Conservation (phyloP, 2,329 filamentous ascomycete species). For the Penicillium sp. region DNA sequence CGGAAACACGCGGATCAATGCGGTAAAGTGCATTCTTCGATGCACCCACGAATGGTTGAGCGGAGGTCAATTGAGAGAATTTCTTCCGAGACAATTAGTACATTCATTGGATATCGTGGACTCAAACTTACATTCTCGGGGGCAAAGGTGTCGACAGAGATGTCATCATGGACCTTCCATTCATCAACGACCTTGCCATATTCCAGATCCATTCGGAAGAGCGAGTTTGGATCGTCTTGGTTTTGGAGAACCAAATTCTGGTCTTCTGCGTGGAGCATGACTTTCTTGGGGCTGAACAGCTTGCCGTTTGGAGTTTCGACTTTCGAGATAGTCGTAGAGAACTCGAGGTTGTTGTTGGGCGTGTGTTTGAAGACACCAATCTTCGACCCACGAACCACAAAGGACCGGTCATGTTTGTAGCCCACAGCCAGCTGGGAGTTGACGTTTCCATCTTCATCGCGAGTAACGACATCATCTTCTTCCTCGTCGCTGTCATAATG, state of each 20-base stretch:
- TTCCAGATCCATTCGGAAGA: constrained; percentile 96
- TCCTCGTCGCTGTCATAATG: constrained; percentile 72
- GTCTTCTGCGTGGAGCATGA: constrained; percentile 91
- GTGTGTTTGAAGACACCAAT: constrained; percentile 99
- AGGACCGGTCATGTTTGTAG: constrained; percentile 94
- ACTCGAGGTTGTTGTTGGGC: constrained; percentile 83
- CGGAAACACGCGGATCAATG: constrained; percentile 81
- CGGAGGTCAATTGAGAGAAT: constrained; percentile 93
- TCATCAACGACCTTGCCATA: constrained; percentile 97
- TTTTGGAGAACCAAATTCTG: constrained; percentile 86
- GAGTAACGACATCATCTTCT: constrained; percentile 65
- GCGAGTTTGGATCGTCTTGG: constrained; percentile 71
- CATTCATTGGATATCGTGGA: too few relatives aligned
- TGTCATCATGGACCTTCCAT: constrained; percentile 97
- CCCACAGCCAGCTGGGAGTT: constrained; percentile 94
- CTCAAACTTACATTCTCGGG: constrained; percentile 69
- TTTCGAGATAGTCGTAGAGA: constrained; percentile 94
- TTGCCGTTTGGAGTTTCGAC: constrained; percentile 82
- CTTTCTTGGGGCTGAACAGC: constrained; percentile 89
- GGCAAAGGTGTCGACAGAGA: constrained; percentile 83
- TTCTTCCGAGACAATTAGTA: constrained; percentile 51
- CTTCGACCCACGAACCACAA: constrained; percentile 93
- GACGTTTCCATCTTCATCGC: constrained; percentile 69
- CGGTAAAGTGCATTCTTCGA: constrained; percentile 90
- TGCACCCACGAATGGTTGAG: constrained; percentile 90